phyloP scores from a whole-genome alignment of 345 rosid species.

The Dipteronia dyeriana region DNA sequence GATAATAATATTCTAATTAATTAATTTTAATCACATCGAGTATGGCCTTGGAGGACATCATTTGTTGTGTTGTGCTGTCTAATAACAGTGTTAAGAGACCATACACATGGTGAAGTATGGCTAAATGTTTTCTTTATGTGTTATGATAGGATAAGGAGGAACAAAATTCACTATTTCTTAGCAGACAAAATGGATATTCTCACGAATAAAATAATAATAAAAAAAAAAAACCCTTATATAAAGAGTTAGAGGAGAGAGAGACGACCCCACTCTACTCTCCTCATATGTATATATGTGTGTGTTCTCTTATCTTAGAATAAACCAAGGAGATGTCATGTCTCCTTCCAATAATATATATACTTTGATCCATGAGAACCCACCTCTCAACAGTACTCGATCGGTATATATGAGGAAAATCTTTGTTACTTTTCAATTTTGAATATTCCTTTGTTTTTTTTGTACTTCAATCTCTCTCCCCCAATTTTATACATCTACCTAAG shows the following conservation, averaged over 20 bases:
- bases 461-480: constrained; percentile 8
- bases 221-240: neutral
- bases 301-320: constrained; percentile 20
- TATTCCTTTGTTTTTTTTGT: constrained; percentile 30
- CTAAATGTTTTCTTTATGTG: neutral
- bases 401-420: constrained; percentile 29
- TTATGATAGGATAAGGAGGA: constrained; percentile 30
- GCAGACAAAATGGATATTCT: constrained; percentile 46
- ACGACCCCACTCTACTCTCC: constrained; percentile 13
- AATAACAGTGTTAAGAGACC: neutral
- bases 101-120: constrained; percentile 10
- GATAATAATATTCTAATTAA: no score
- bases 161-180: constrained; percentile 15
- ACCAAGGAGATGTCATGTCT: constrained; percentile 26
- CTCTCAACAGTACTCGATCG: constrained; percentile 7
- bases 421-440: constrained; percentile 45
- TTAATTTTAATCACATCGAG: neutral
- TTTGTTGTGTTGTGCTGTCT: neutral
- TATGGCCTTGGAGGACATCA: neutral
- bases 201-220: neutral
- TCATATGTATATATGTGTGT: neutral
- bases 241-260: neutral
- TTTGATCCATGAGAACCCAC: constrained; percentile 9
- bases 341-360: constrained; percentile 25
- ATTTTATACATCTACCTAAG: constrained; percentile 2